Evolutionary conservation across 1,284 basidiomycete species (phyloP), one percentile per base, ranked within the genome.

Genomic region (Ustilago loliicola): DNA sequence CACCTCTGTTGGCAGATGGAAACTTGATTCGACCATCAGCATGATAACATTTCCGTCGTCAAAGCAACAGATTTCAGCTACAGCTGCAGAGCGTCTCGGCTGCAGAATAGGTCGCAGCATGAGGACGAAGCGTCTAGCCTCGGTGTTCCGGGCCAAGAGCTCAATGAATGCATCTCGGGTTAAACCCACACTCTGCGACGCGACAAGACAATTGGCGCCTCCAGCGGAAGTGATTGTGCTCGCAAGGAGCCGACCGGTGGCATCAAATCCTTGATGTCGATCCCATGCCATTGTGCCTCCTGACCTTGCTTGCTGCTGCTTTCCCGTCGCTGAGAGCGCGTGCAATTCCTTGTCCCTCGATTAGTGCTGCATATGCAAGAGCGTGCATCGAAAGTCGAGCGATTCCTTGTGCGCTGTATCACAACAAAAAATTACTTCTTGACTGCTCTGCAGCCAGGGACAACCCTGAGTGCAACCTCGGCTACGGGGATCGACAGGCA

Each of bases 381-480:
- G 13, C 36, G 36, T 38, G 36, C 36, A 15, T 38, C 15, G 3
- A 38, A 15, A 21, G 7, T 21, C 34, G 54, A 42, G 38, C 38
- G 54, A 19, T 17, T 45, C 32, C 40, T 52, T 58, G 42, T 58
- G 42, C 47, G 25, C 45, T 42, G 25, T 30, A 13, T 10, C 23
- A 30, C 25, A 30, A 27, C 9, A 13, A 51, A 23, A 48, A 48
- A 11, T 38, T 15, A 7, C 17, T 38, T 38, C 32, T 7, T 11
- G 36, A 38, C 36, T 38, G 42, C 42, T 45, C n/a, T 45, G 7
- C 8, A 7, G 42, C 42, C n/a, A 4, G 7, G 21, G n/a, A 45
- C 36, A 45, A 45, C n/a, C 42, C 8, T 21, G 11, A 21, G n/a
- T 21, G 21, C 50, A 51, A 62, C 60, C 60, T 62, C 60, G 60